Conservation (phyloP, 345 rosid species). For the Aegle marmelos region DNA sequence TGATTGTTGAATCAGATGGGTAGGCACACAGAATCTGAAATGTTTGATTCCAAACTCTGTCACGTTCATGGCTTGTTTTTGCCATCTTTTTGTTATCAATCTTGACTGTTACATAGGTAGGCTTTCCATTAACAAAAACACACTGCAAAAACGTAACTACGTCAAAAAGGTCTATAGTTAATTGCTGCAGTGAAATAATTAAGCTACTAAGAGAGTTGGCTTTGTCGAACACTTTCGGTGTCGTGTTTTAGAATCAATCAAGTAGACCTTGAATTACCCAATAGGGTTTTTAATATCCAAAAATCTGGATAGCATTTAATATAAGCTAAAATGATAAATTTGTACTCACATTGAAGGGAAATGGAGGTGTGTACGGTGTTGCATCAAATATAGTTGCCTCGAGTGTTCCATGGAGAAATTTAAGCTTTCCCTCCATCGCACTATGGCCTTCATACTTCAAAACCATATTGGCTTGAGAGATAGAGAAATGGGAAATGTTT, state of each 20-base stretch:
- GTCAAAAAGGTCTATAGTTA: neutral
- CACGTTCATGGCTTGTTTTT: constrained; percentile 56
- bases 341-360: constrained; percentile 68
- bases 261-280: neutral
- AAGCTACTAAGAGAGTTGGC: neutral
- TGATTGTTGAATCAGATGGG: constrained; percentile 52
- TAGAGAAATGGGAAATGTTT: neutral
- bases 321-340: neutral
- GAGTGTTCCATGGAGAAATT: constrained; percentile 82
- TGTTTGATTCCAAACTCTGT: constrained; percentile 87
- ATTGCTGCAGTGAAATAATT: no score
- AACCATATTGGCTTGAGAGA: neutral
- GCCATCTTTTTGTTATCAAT: constrained; percentile 63
- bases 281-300: neutral
- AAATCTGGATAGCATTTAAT: neutral
- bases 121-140: constrained; percentile 40
- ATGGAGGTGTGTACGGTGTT: constrained; percentile 55
- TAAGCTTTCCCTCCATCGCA: constrained; percentile 37
- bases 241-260: no score
- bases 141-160: constrained; percentile 37
- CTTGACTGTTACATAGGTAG: constrained; percentile 69
- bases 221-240: neutral
- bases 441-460: neutral
- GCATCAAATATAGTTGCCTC: constrained; percentile 83
- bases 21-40: constrained; percentile 82